Conservation (phyloP, 1,284 basidiomycete genomes). For the Austropuccinia psidii region DNA sequence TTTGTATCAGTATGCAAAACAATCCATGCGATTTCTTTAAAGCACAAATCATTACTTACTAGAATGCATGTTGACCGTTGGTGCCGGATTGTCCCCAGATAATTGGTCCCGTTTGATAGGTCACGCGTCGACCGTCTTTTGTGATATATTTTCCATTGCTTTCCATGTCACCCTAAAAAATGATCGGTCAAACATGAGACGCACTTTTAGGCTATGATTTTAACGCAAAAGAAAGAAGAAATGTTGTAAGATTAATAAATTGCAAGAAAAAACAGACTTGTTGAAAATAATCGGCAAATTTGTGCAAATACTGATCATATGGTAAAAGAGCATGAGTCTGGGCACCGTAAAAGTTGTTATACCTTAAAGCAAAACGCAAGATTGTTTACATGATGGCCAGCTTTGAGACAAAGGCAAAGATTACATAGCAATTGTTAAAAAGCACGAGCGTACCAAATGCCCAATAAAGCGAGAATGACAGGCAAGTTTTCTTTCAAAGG, state of each 20-base stretch:
- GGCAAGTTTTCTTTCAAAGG: conserved; percentile 86
- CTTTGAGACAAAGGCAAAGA: neutral
- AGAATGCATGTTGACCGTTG: conserved; percentile 55
- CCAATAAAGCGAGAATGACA: conserved; percentile 79
- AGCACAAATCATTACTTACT: neutral
- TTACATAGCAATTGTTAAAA: no score
- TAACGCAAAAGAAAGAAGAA: neutral
- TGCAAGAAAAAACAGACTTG: conserved; percentile 53
- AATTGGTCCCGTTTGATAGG: conserved; percentile 97
- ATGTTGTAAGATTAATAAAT: neutral
- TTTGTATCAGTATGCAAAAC: no score
- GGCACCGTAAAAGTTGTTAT: conserved; percentile 51
- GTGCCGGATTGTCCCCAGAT: conserved; percentile 98
- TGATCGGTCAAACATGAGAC: neutral
- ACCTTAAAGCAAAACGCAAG: neutral
- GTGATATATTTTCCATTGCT: conserved; percentile 96
- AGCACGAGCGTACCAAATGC: conserved; percentile 85
- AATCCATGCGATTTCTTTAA: no score
- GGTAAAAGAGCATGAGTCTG: conserved; percentile 92
- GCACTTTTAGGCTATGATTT: neutral
- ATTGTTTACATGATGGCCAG: neutral
- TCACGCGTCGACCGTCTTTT: conserved; percentile 80
- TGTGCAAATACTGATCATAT: conserved; percentile 98
- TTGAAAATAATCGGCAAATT: conserved; percentile 99
- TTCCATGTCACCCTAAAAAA: conserved; percentile 81